These are phyloP conservation scores for Ceratobasidium sp. DNA, from an alignment of 1,284 basidiomycete genomes.

Conservation along the genomic window DNA sequence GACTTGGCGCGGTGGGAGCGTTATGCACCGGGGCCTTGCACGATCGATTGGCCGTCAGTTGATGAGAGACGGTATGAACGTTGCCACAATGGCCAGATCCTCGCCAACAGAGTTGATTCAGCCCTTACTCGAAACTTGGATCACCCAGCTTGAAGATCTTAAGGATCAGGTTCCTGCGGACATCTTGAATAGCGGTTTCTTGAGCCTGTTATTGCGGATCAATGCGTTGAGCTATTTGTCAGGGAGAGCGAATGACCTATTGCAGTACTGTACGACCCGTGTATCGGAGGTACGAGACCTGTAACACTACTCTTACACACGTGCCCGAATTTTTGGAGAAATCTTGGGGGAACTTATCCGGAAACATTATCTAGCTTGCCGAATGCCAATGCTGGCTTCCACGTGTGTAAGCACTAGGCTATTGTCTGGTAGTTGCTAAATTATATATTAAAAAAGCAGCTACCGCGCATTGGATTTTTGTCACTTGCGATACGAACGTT, in stretches of 20 bases:
- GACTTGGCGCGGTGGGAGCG: neutral
- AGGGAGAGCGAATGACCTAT: neutral
- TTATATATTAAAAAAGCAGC: too few species aligned
- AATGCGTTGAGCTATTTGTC: neutral
- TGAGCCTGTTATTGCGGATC: neutral
- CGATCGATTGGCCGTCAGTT: constrained; percentile 8
- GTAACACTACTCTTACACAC: neutral
- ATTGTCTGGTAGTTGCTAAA: too few species aligned
- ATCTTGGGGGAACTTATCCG: too few species aligned
- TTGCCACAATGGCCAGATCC: neutral
- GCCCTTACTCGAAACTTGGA: constrained; percentile 11
- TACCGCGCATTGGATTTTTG: too few species aligned
- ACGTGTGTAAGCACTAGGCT: too few species aligned
- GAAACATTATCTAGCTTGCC: too few species aligned
- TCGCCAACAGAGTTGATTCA: neutral
- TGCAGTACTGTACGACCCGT: constrained; percentile 6
- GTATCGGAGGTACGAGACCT: neutral
- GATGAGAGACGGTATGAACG: neutral
- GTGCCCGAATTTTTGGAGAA: too few species aligned
- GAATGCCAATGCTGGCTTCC: too few species aligned
- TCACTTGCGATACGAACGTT: too few species aligned
- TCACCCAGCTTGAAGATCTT: constrained; percentile 21
- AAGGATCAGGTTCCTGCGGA: constrained; percentile 5
- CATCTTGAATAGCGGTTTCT: constrained; percentile 32
- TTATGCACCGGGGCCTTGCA: neutral